Evolutionary conservation across 2,329 filamentous ascomycete genomes (phyloP).

Genomic region (Fusarium cyanostomum): DNA sequence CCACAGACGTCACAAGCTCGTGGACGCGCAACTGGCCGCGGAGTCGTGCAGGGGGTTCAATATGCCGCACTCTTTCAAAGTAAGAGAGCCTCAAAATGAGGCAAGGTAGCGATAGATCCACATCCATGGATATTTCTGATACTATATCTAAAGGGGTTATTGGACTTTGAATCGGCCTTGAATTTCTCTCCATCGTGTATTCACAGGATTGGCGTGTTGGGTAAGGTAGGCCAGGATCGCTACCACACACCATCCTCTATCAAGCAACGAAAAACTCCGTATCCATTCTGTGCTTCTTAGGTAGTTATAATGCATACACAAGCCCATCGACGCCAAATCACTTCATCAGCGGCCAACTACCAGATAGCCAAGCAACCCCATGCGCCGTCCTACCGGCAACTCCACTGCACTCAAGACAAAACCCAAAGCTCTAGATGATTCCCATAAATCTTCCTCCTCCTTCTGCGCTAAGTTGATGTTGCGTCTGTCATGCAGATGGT

Average conservation of each 20-base stretch:
- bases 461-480: conserved; percentile 4
- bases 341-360: conserved; percentile 22
- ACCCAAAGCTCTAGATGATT: conserved; percentile 10
- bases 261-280: conserved; percentile 9
- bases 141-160: neutral
- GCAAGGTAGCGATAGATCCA: too few species aligned
- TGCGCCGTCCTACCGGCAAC: conserved; percentile 30
- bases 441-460: conserved; percentile 1
- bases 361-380: conserved; percentile 15
- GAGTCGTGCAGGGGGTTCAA: neutral
- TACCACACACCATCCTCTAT: neutral
- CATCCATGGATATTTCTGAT: too few species aligned
- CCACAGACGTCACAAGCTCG: conserved; percentile 3
- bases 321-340: conserved; percentile 25
- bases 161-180: neutral
- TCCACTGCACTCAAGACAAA: conserved; percentile 27
- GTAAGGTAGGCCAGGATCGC: too few species aligned
- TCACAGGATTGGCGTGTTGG: too few species aligned
- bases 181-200: neutral
- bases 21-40: conserved; percentile 6
- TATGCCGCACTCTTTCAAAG: too few species aligned
- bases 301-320: conserved; percentile 17
- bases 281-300: conserved; percentile 11
- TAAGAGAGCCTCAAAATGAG: neutral
- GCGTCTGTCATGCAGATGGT: conserved; percentile 14